Base-by-base conservation (phyloP, 345 rosid species). In the Boechera divaricarpa region DNA sequence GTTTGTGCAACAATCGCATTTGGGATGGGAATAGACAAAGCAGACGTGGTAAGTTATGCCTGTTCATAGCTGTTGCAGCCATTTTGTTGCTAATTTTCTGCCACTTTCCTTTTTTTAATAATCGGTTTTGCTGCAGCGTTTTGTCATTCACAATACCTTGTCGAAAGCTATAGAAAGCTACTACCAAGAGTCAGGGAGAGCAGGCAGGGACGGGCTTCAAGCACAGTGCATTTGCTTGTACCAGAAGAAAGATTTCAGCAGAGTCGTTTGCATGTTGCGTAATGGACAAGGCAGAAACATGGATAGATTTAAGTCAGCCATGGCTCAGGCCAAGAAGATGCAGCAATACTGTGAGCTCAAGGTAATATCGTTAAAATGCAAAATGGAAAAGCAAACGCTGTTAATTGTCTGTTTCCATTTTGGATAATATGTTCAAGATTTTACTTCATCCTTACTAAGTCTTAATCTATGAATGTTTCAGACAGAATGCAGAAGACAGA, bases 11-110 rank as follows among this genome's bases (percentile, higher is more conserved):
- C 90, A 45, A 94, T 94, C 41, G 98, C 98, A 59, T 94, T 94
- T 70, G 98, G 98, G 73, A 94, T 94, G 98, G 98, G 98, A 76
- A 92, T 94, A 64, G 98, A 92, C 88, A 90, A 92, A 86, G 86
- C 97, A 54, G 88, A 94, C 79, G 98, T 94, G 38, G 98, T 94
- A 82, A 89, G 88, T 84, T 67, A 71, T 69, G n/a, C 45, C 70
- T 45, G 28, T 74, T 48, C 74, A 12, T 55, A 63, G 38, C 62
- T 38, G 12, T 67, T 21, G 44, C 44, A 41, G 44, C 44, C 44
- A 41, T 41, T 41, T 3, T 28, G 41, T 13, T 56, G 8, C 60
- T 2, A 24, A 8, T 21, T 28, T 58, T 42, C 44, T 39, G 49
- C n/a, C 49, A 47, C 21, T 42, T 31, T 70, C 39, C 29, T 11